A percentile compares a stretch with the other conserved stretches of the same genome.
phyloP scores from a whole-genome alignment of 2,329 filamentous ascomycete genomes.

The Colletotrichum echinochloae region DNA sequence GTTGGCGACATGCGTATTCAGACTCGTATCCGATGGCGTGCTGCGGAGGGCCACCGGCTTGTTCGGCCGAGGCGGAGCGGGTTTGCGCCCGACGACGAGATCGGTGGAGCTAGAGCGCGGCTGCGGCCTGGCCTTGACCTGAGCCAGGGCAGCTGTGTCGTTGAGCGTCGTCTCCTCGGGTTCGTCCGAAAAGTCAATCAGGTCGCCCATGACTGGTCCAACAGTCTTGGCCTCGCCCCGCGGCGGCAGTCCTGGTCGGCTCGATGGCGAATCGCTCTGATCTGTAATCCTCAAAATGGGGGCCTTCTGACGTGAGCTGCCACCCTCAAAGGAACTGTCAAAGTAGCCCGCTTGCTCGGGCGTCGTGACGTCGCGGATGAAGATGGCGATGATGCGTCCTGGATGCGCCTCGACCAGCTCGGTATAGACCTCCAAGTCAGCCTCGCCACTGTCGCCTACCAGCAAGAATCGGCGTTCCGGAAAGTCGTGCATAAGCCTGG shows the following conservation, averaged over 20 bases:
- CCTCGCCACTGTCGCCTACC: slow-evolving; percentile 95
- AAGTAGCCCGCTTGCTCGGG: slow-evolving; percentile 81
- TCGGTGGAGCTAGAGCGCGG: slow-evolving; percentile 47
- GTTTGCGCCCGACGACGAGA: slow-evolving; percentile 45
- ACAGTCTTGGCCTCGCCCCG: slow-evolving; percentile 45
- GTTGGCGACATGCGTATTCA: slow-evolving; percentile 18
- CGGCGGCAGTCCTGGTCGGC: slow-evolving; percentile 51
- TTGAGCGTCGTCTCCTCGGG: slow-evolving; percentile 54
- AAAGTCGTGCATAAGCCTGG: slow-evolving; percentile 89
- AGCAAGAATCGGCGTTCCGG: slow-evolving; percentile 90
- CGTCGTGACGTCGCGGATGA: slow-evolving; percentile 96
- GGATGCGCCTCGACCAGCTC: slow-evolving; percentile 90
- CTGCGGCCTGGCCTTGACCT: slow-evolving; percentile 44
- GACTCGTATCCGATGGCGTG: slow-evolving; percentile 49
- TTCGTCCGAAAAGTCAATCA: slow-evolving; percentile 72
- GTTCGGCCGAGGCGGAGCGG: slow-evolving; percentile 59
- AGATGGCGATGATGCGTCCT: slow-evolving; percentile 84
- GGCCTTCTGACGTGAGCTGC: slow-evolving; percentile 44
- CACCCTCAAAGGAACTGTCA: slow-evolving; percentile 65
- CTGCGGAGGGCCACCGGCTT: slow-evolving; percentile 70
- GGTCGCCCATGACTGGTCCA: slow-evolving; percentile 63
- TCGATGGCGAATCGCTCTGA: slow-evolving; percentile 41
- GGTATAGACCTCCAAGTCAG: slow-evolving; percentile 96
- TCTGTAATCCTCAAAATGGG: slow-evolving; percentile 42
- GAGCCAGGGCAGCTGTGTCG: slow-evolving; percentile 49